Conservation (phyloP, 2,329 filamentous ascomycete species). For the Colletotrichum sp. region DNA sequence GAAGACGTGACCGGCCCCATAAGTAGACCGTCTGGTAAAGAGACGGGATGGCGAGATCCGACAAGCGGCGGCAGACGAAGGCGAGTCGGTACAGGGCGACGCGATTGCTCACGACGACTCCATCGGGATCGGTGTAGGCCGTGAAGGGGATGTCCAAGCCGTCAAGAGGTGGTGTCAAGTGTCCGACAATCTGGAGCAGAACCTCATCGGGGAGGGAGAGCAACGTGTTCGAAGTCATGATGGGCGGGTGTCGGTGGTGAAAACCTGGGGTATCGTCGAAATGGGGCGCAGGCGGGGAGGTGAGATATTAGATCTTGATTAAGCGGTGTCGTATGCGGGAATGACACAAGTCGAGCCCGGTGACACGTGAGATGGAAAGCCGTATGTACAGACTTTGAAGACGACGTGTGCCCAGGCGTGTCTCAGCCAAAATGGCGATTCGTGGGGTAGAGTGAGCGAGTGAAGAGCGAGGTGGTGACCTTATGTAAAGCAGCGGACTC, state of each 20-base stretch:
- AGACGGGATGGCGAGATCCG: conserved; percentile 9
- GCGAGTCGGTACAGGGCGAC: conserved; percentile 16
- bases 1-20: conserved; percentile 17
- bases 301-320: conserved; percentile 9
- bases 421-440: background rate
- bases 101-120: conserved; percentile 13
- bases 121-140: conserved; percentile 18
- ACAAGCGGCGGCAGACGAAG: conserved; percentile 12
- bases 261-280: background rate
- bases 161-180: conserved; percentile 17
- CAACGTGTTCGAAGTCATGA: background rate
- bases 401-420: background rate
- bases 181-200: conserved; percentile 15
- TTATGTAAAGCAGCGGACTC: background rate
- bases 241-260: background rate
- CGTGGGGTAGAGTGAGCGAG: background rate
- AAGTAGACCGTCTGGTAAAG: conserved; percentile 18
- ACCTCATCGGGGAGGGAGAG: conserved; percentile 19
- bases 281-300: background rate
- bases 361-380: background rate
- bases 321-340: background rate
- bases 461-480: background rate
- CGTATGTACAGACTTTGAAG: background rate
- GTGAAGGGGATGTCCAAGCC: conserved; percentile 17
- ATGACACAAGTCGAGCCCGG: background rate